Evolutionary conservation across 257 asterid genomes (phyloP).

Genomic region (Oldenlandia corymbosa): DNA sequence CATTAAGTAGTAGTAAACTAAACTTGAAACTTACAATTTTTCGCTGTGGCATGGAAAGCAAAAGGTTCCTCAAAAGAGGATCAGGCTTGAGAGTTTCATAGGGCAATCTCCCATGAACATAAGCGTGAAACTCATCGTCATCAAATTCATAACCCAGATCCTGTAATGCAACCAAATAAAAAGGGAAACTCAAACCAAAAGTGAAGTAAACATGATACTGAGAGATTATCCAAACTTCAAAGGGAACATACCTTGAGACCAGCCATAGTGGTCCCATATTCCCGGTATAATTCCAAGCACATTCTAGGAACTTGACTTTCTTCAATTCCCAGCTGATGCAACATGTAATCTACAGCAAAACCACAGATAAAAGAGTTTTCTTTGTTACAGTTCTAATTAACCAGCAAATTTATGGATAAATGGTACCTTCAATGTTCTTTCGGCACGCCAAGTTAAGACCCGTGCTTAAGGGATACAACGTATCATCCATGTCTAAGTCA

Average conservation of each 20-base stretch:
- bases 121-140: slow-evolving; percentile 67
- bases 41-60: slow-evolving; percentile 71
- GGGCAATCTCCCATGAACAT: slow-evolving; percentile 81
- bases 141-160: slow-evolving; percentile 73
- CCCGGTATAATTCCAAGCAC: slow-evolving; percentile 78
- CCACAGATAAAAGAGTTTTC: neutral
- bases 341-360: slow-evolving; percentile 56
- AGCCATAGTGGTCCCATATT: slow-evolving; percentile 92
- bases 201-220: too few relatives aligned
- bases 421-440: slow-evolving; percentile 62
- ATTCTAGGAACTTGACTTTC: slow-evolving; percentile 62
- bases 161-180: slow-evolving; percentile 29
- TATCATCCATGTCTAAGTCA: slow-evolving; percentile 76
- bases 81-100: slow-evolving; percentile 70
- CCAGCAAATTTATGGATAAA: neutral
- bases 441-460: slow-evolving; percentile 83
- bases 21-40: slow-evolving; percentile 48
- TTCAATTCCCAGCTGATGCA: slow-evolving; percentile 54
- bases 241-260: slow-evolving; percentile 57
- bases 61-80: slow-evolving; percentile 59
- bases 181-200: too few relatives aligned
- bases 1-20: too few relatives aligned
- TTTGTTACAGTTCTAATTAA: neutral
- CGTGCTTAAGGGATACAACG: slow-evolving; percentile 74
- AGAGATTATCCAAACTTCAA: neutral